Evolutionary conservation across 1,284 basidiomycete species (phyloP).

Genomic region (Irpex sp.): DNA sequence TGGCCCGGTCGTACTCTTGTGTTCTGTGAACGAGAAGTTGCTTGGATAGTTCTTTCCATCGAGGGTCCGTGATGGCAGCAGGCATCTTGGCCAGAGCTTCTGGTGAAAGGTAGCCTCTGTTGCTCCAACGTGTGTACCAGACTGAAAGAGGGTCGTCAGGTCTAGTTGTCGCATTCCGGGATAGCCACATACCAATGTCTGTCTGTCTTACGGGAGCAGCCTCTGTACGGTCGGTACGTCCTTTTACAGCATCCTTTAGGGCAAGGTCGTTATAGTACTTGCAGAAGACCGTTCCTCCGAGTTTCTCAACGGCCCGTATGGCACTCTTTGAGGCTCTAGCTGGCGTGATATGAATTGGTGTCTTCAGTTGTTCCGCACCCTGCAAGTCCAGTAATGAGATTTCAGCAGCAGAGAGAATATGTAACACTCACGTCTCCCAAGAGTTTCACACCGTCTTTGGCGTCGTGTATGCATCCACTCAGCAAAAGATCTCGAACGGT

Average conservation of each 20-base stretch:
- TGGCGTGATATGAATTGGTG: constrained; percentile 77
- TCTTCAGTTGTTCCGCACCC: constrained; percentile 64
- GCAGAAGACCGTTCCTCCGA: constrained; percentile 83
- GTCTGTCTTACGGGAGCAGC: constrained; percentile 80
- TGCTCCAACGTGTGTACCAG: constrained; percentile 71
- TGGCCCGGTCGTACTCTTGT: constrained; percentile 48
- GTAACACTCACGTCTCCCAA: constrained; percentile 67
- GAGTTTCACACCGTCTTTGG: constrained; percentile 88
- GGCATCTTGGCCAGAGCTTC: constrained; percentile 53
- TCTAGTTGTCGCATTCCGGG: constrained; percentile 2
- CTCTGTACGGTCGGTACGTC: constrained; percentile 57
- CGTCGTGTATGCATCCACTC: constrained; percentile 85
- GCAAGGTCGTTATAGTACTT: constrained; percentile 90
- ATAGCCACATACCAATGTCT: constrained; percentile 67
- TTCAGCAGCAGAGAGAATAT: background rate
- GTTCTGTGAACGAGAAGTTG: constrained; percentile 57
- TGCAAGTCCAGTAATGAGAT: constrained; percentile 24
- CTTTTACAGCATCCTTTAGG: constrained; percentile 76
- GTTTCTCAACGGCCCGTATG: constrained; percentile 77
- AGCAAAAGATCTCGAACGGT: constrained; percentile 82
- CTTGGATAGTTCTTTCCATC: constrained; percentile 61
- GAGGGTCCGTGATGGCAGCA: constrained; percentile 45
- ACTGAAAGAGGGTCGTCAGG: constrained; percentile 34
- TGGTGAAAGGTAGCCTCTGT: constrained; percentile 68
- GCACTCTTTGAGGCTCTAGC: constrained; percentile 86